phyloP scores from a whole-genome alignment of 345 rosid species.

The Gynandropsis gynandra region DNA sequence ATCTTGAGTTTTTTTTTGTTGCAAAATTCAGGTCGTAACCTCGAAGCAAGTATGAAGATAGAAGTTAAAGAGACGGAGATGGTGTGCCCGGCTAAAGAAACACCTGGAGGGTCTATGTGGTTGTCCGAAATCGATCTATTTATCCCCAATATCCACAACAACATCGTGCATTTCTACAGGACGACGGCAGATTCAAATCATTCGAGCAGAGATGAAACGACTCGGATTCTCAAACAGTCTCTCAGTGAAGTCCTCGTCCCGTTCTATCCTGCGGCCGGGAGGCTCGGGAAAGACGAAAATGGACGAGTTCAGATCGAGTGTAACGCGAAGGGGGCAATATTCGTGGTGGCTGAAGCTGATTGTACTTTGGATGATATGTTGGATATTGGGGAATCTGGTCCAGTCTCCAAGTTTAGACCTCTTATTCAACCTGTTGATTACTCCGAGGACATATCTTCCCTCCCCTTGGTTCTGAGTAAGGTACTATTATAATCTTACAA shows the following conservation, averaged over 20 bases:
- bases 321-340: constrained; percentile 26
- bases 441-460: constrained; percentile 19
- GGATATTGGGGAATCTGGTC: constrained; percentile 20
- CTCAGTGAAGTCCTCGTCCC: constrained; percentile 27
- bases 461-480: constrained; percentile 24
- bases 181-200: constrained; percentile 14
- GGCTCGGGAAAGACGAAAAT: constrained; percentile 21
- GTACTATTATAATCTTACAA: too few species aligned
- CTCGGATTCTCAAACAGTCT: constrained; percentile 23
- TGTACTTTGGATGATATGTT: constrained; percentile 11
- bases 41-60: not conserved
- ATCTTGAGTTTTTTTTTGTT: too few species aligned
- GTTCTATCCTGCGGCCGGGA: constrained; percentile 35
- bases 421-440: constrained; percentile 23
- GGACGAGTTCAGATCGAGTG: constrained; percentile 29
- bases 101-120: constrained; percentile 20
- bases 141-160: not conserved
- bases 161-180: constrained; percentile 20
- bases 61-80: constrained; percentile 9
- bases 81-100: constrained; percentile 17
- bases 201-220: constrained; percentile 13
- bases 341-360: constrained; percentile 28
- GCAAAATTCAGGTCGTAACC: not conserved
- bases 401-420: constrained; percentile 6
- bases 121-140: constrained; percentile 27